Evolutionary conservation across 768 basidiomycete species (phyloP), one percentile per base, ranked within the genome.

Genomic region (Collybia sordida): DNA sequence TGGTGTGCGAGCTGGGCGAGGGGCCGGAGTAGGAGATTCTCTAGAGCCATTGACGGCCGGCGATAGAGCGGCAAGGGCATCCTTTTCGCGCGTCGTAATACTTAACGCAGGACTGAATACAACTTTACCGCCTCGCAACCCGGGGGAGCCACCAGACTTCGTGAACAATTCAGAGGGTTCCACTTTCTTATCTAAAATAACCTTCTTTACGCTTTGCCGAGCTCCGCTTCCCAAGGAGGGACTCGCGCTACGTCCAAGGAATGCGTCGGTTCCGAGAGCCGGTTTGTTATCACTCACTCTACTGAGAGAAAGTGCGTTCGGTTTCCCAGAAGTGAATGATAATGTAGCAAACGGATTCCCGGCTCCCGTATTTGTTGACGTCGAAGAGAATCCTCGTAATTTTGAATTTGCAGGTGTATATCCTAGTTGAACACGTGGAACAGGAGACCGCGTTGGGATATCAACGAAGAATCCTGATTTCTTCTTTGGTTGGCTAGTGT

Each of bases 121-220:
- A 45, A 90, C 75, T 62, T 82, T 88, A 35, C 78, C 69, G 18
- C 74, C 71, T 34, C 68, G 67, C 39, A 66, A 46, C 45, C 74
- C 72, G 34, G 80, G 77, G 25, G 69, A 67, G 14, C 72, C 70
- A 24, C 75, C 76, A 1, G 75, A 72, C 59, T 78, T 79, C 36
- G 63, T 64, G 59, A 91, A 86, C 45, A 92, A 59, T 53, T 92
- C 87, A 21, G 80, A 70, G 22, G 89, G 78, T 45, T 90, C 87
- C 14, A 90, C 73, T 63, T 86, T 92, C 69, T 90, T 93, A 62
- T 93, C 89, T 53, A 97, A 64, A 31, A 93, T 85, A 50, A 98
- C 78, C 63, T 96, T 96, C 75, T 98, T 98, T 50, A 96, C 91
- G 62, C 92, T 96, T 50, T 87, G 82, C 47, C 86, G 75, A 51